Evolutionary conservation across 179 eudicot genomes (phyloP).

Genomic region (Monotropa hypopitys): DNA sequence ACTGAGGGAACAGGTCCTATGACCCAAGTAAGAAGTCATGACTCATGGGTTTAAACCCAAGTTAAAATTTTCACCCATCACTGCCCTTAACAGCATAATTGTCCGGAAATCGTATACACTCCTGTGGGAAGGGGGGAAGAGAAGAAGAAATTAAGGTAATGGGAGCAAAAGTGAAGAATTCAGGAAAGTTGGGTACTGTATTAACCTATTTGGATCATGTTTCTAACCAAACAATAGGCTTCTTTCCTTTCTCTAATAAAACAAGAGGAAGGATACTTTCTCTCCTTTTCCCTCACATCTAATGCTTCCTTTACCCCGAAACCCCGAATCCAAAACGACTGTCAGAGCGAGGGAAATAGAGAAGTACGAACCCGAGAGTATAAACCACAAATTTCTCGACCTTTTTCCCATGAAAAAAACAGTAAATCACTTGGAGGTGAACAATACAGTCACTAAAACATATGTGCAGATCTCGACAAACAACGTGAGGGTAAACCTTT

Average conservation of each 20-base stretch:
- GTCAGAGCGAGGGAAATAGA: background rate
- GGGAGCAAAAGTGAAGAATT: no score
- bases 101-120: no score
- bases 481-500: background rate
- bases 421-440: background rate
- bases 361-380: background rate
- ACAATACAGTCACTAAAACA: background rate
- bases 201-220: no score
- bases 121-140: no score
- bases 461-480: background rate
- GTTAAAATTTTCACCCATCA: no score
- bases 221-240: no score
- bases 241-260: background rate
- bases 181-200: no score
- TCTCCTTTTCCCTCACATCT: background rate
- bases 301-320: background rate
- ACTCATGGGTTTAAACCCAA: no score
- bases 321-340: background rate
- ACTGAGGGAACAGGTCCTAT: background rate
- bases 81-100: no score
- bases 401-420: background rate
- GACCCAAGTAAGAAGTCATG: background rate
- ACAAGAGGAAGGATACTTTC: background rate
- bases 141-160: no score
- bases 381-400: background rate